phyloP scores from a whole-genome alignment of 495 filamentous ascomycete species.

The Xylaria scruposa region DNA sequence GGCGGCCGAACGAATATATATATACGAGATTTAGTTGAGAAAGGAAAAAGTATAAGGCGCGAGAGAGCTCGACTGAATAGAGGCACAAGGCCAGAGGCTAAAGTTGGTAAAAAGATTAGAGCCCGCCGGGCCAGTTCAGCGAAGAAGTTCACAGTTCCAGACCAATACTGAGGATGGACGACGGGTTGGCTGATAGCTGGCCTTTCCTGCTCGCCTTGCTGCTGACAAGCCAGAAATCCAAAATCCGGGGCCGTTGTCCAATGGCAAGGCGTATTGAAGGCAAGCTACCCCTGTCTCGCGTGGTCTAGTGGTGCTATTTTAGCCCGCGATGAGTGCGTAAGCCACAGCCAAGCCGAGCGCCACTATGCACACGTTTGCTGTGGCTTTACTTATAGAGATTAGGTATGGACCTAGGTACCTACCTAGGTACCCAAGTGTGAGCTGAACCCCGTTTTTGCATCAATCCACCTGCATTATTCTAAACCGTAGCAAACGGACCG shows the following conservation, averaged over 20 bases:
- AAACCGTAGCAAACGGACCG: too few relatives aligned
- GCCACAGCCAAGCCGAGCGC: constrained; percentile 7
- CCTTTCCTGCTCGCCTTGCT: constrained; percentile 42
- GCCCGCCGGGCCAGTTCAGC: constrained; percentile 25
- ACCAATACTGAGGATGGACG: neutral
- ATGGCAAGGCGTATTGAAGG: constrained; percentile 33
- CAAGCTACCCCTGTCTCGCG: constrained; percentile 41
- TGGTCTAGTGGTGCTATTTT: constrained; percentile 6
- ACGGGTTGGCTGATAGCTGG: constrained; percentile 39
- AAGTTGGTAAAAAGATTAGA: constrained; percentile 8
- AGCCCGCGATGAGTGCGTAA: constrained; percentile 8
- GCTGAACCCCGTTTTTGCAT: too few relatives aligned
- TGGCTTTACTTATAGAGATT: neutral
- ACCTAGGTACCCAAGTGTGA: too few relatives aligned
- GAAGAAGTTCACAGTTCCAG: constrained; percentile 26
- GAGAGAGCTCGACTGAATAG: constrained; percentile 15
- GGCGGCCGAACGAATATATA: neutral
- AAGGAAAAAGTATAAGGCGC: constrained; percentile 25
- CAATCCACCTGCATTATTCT: too few relatives aligned
- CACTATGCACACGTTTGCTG: constrained; percentile 6
- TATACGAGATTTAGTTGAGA: constrained; percentile 3
- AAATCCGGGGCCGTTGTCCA: constrained; percentile 35
- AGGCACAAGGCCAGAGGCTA: constrained; percentile 29
- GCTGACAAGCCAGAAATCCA: constrained; percentile 32
- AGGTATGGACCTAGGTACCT: too few relatives aligned